These are phyloP conservation scores for Solanum hybrid DNA, from an alignment of 305 asterid species.

Conservation along the genomic window DNA sequence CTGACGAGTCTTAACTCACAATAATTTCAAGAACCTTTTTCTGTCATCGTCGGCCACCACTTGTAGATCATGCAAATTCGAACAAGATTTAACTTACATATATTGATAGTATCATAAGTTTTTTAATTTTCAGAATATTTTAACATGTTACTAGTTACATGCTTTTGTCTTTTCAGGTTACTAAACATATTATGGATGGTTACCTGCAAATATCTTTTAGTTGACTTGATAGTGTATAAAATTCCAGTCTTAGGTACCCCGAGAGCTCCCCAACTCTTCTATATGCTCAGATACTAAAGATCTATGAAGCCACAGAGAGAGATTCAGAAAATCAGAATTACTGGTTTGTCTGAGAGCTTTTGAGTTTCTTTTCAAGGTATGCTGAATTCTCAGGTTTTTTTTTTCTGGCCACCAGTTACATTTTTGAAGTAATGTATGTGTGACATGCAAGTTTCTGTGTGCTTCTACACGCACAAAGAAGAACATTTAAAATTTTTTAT, in stretches of 20 bases:
- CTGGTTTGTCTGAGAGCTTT: background rate
- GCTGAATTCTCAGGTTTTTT: background rate
- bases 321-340: background rate
- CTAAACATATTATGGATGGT: background rate
- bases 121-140: background rate
- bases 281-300: background rate
- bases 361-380: slow-evolving; percentile 4
- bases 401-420: background rate
- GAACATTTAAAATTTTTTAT: background rate
- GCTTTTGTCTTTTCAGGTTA: background rate
- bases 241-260: background rate
- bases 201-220: background rate
- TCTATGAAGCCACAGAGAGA: background rate
- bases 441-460: background rate
- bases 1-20: background rate
- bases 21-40: background rate
- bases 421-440: background rate
- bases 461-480: background rate
- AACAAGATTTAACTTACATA: background rate
- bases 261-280: background rate
- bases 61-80: background rate
- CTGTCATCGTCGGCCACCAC: background rate
- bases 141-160: background rate
- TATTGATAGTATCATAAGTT: background rate
- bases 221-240: background rate